Percentiles rank a stretch among this genome's conserved stretches.
These are phyloP conservation scores for Daedaleopsis nitida DNA, from an alignment of 768 basidiomycete genomes.

Conservation along the genomic window DNA sequence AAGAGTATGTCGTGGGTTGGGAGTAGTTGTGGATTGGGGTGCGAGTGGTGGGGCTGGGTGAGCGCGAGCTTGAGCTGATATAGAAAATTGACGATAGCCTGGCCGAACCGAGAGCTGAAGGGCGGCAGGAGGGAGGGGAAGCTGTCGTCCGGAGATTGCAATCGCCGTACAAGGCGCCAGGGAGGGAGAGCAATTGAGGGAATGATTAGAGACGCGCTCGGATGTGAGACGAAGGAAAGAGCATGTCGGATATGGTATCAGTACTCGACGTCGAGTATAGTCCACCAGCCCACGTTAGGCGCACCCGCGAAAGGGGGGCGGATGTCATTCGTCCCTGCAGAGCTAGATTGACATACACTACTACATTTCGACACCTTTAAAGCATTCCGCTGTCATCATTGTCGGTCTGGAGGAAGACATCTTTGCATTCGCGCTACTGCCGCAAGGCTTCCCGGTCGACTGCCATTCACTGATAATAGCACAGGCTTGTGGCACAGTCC, in stretches of 20 bases:
- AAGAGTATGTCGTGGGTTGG: not conserved
- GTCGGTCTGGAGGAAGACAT: not conserved
- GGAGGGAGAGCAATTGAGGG: not conserved
- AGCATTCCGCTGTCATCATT: not conserved
- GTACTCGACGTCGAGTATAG: no score
- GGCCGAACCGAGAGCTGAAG: not conserved
- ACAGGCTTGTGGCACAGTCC: not conserved
- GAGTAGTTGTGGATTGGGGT: not conserved
- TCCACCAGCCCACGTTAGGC: no score
- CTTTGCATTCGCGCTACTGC: not conserved
- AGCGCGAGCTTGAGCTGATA: not conserved
- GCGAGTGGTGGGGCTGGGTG: no score
- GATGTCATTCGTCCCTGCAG: no score
- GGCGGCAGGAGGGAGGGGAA: not conserved
- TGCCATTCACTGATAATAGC: not conserved
- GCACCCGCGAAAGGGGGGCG: no score
- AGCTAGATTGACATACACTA: not conserved
- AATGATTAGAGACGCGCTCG: not conserved
- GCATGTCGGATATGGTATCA: no score
- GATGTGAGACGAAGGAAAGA: no score
- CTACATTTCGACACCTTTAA: not conserved
- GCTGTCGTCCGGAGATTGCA: slow-evolving; percentile 3
- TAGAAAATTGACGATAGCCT: not conserved
- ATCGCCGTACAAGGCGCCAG: not conserved
- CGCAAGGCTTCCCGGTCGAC: not conserved